A percentile compares a stretch with the other conserved stretches of the same genome.
These are phyloP conservation scores for Plasmopara viticola DNA, from an alignment of 352 stramenopile species.

Conservation along the genomic window DNA sequence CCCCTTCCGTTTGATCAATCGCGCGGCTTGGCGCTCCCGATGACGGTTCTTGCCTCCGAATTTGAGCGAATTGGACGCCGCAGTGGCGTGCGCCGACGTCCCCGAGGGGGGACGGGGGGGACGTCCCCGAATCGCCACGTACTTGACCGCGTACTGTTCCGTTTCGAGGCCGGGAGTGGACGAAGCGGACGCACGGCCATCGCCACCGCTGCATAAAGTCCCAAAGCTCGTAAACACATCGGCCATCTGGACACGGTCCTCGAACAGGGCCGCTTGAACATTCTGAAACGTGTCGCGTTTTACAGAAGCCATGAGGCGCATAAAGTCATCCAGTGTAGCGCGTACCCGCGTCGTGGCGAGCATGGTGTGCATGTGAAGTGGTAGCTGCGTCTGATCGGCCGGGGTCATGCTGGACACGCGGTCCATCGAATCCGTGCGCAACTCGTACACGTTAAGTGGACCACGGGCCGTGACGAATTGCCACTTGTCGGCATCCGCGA, in stretches of 20 bases:
- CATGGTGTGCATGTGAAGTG: slow-evolving; percentile 43
- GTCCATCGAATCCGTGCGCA: slow-evolving; percentile 35
- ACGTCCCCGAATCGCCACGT: slow-evolving; percentile 38
- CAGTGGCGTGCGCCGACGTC: slow-evolving; percentile 7
- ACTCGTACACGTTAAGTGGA: slow-evolving; percentile 47
- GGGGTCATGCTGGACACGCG: slow-evolving; percentile 49
- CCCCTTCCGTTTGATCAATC: slow-evolving; percentile 7
- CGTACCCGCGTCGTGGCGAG: slow-evolving; percentile 50
- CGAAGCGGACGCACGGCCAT: slow-evolving; percentile 18
- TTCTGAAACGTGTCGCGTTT: slow-evolving; percentile 50
- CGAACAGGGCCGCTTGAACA: slow-evolving; percentile 46
- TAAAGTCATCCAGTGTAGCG: slow-evolving; percentile 60
- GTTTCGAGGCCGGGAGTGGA: slow-evolving; percentile 22
- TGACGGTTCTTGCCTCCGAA: slow-evolving; percentile 36
- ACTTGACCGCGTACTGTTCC: slow-evolving; percentile 53
- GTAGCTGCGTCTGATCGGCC: slow-evolving; percentile 18
- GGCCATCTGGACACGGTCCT: slow-evolving; percentile 47
- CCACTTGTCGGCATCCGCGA: slow-evolving; percentile 61
- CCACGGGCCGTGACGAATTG: slow-evolving; percentile 38
- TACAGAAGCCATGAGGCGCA: slow-evolving; percentile 40
- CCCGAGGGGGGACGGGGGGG: slow-evolving; percentile 12
- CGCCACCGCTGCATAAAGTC: slow-evolving; percentile 7
- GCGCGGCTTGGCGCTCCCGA: slow-evolving; percentile 10
- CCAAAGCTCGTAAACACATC: slow-evolving; percentile 64
- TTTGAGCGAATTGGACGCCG: slow-evolving; percentile 31